Conservation (phyloP, 208 protist species). For the Angomonas deanei region DNA sequence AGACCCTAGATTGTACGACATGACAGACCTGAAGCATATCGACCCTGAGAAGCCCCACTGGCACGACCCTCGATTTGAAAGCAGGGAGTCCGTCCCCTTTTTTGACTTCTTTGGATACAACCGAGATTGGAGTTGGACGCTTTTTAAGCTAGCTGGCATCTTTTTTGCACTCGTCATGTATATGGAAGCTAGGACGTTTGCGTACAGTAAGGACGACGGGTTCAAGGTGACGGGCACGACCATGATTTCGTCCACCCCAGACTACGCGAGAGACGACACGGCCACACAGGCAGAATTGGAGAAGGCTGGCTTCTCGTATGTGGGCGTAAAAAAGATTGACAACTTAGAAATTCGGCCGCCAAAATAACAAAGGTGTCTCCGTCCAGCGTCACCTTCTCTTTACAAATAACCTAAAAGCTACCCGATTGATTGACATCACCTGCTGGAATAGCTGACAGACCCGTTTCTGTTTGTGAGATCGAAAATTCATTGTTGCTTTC, state of each 20-base stretch:
- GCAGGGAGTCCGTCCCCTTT: conserved; percentile 66
- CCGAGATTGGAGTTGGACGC: conserved; percentile 84
- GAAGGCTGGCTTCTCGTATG: conserved; percentile 67
- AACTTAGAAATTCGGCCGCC: conserved; percentile 33
- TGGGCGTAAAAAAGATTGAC: conserved; percentile 79
- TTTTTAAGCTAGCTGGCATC: conserved; percentile 62
- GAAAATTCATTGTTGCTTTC: too few relatives aligned
- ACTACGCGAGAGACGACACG: conserved; percentile 73
- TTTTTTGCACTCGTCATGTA: conserved; percentile 62
- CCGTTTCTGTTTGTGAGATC: too few relatives aligned
- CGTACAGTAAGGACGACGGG: conserved; percentile 47
- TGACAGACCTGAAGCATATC: conserved; percentile 60
- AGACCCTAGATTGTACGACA: conserved; percentile 60
- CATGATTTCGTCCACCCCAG: conserved; percentile 53
- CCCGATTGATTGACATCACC: too few relatives aligned
- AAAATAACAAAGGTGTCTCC: conserved; percentile 6
- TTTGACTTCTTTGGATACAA: conserved; percentile 89
- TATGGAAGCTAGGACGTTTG: conserved; percentile 56
- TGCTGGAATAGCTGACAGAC: too few relatives aligned
- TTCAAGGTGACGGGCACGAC: conserved; percentile 57
- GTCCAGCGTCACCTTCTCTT: neutral
- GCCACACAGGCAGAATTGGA: conserved; percentile 78
- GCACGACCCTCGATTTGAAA: conserved; percentile 79
- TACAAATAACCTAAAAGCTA: too few relatives aligned
- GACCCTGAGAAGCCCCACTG: conserved; percentile 88